phyloP scores from a whole-genome alignment of 1,139 yeast species.

The Hansenula lynferdii region DNA sequence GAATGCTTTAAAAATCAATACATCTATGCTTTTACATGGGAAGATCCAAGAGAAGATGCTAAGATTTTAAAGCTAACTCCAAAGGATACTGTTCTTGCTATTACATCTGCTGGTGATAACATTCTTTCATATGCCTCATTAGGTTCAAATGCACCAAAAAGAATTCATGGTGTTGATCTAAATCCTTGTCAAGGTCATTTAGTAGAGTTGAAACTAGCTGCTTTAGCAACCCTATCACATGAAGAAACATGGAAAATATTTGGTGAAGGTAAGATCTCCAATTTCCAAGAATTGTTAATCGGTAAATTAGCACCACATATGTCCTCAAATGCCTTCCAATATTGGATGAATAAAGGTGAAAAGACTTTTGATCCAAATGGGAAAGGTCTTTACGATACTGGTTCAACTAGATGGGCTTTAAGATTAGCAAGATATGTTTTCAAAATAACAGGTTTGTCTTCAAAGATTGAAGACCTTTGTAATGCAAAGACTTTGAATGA shows the following conservation, averaged over 20 bases:
- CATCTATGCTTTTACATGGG: conserved; percentile 88
- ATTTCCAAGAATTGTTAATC: conserved; percentile 47
- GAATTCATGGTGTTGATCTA: conserved; percentile 81
- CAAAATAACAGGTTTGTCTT: conserved; percentile 47
- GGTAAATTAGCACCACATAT: conserved; percentile 59
- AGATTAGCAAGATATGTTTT: conserved; percentile 61
- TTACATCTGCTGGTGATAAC: conserved; percentile 85
- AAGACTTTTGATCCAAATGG: conserved; percentile 50
- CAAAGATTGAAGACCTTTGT: conserved; percentile 52
- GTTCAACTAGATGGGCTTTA: conserved; percentile 83
- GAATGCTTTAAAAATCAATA: conserved; percentile 73
- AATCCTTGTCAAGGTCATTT: conserved; percentile 82
- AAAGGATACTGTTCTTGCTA: conserved; percentile 72
- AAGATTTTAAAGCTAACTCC: conserved; percentile 54
- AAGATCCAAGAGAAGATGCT: conserved; percentile 80
- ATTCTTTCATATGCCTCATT: conserved; percentile 67
- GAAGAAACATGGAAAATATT: conserved; percentile 69
- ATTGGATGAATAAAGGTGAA: conserved; percentile 65
- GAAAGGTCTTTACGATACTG: conserved; percentile 70
- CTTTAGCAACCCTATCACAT: conserved; percentile 52
- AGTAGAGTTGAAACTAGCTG: conserved; percentile 72
- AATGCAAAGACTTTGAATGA: conserved; percentile 53
- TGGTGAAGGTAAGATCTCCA: conserved; percentile 65
- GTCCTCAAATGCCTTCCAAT: conserved; percentile 78
- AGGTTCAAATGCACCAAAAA: conserved; percentile 59